Evolutionary conservation across 305 asterid genomes (phyloP), one percentile per base, ranked within the genome.

Genomic region (Plantago coronopus): DNA sequence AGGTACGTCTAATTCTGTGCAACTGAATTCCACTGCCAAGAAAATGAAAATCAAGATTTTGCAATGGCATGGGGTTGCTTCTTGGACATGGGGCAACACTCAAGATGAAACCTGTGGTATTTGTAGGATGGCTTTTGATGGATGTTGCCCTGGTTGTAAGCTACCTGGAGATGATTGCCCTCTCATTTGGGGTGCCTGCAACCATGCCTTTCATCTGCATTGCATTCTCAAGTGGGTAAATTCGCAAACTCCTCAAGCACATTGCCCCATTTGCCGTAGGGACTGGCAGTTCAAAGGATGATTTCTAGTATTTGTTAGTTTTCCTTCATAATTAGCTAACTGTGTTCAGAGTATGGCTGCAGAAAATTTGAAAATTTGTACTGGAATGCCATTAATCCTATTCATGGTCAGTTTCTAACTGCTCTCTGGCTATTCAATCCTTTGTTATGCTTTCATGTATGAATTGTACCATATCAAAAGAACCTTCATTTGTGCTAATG

Each of bases 131-230:
- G 84, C 91, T 27, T 88, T 88, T 65, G 95, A 88, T 75, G 94
- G 96, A 42, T 91, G 97, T 75, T 91, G 96, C 79, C 94, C 95
- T 62, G 95, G 88, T 65, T 87, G 96, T 67, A 87, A 85, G 72
- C 95, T 85, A 65, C 96, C 97, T 18, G 95, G 97, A 63, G 96
- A 91, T 71, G 97, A 86, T 72, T 91, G 95, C 78, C 98, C 94
- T 63, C 64, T 90, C 27, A 84, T 86, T 8, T 83, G 89, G 95
- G 93, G 95, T 9, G 79, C 90, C 23, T 89, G 97, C 79, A 89
- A 87, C 79, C 93, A 85, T 69, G 88, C 95, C 11, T 89, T 89
- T 76, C 97, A 89, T 80, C 95, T 89, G 29, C 95, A 89, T 74
- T 89, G 93, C 74, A 83, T 89, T 63, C 76, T 89, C 74, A 89